Conservation (phyloP, 352 stramenopile genomes). For the Globisporangium recalcitrans region DNA sequence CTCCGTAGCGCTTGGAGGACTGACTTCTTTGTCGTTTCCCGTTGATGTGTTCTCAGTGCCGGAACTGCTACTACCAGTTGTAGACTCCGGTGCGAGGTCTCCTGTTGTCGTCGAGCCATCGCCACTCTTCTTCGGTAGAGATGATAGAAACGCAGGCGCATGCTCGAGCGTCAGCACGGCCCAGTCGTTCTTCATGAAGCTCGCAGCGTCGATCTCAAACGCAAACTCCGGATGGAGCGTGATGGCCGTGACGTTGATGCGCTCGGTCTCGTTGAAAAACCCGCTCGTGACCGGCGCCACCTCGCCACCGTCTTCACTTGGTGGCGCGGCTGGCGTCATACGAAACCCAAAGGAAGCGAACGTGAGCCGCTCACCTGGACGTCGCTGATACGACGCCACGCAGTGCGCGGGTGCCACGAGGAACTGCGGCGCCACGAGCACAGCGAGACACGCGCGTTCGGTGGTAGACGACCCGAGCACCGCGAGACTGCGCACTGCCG, state of each 20-base stretch:
- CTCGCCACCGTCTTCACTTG: background rate
- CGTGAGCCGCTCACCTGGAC: background rate
- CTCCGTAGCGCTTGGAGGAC: background rate
- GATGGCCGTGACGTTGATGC: background rate
- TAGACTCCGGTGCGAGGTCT: background rate
- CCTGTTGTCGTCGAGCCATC: background rate
- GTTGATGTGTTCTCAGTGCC: background rate
- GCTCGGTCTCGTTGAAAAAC: conserved; percentile 5
- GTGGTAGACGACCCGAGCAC: background rate
- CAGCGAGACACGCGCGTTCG: conserved; percentile 5
- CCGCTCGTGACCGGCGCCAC: background rate
- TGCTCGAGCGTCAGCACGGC: conserved; percentile 2
- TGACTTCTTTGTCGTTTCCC: background rate
- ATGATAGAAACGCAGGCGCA: background rate
- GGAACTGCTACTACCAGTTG: background rate
- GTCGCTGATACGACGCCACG: conserved; percentile 2
- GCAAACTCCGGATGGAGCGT: background rate
- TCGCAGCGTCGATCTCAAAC: background rate
- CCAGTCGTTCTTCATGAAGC: conserved; percentile 5
- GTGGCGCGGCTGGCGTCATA: background rate
- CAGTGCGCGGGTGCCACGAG: conserved; percentile 5
- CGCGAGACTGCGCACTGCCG: conserved; percentile 1
- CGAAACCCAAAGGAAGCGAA: conserved; percentile 9
- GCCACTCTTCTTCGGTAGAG: background rate
- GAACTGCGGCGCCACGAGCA: conserved; percentile 6